Percentiles rank a stretch among this genome's conserved stretches.
These are phyloP conservation scores for Sporormia fimetaria DNA, from an alignment of 495 filamentous ascomycete genomes.

Conservation along the genomic window DNA sequence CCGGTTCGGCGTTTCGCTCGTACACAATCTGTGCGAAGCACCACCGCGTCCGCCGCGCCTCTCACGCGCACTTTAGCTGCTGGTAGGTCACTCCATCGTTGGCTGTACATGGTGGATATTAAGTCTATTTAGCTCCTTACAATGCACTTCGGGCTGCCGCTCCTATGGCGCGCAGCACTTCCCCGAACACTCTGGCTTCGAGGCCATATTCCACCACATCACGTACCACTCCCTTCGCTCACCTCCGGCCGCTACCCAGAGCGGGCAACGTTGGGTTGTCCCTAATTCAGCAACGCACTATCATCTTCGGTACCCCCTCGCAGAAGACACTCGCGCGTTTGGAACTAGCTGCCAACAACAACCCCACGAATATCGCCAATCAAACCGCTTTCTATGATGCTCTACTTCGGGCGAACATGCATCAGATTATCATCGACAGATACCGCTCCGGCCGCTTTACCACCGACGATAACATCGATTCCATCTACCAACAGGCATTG, in stretches of 20 bases:
- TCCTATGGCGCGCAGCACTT: conserved; percentile 17
- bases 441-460: conserved; percentile 80
- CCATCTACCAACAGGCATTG: conserved; percentile 63
- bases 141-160: conserved; percentile 21
- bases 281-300: conserved; percentile 32
- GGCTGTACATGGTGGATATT: neutral
- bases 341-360: conserved; percentile 85
- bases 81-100: too few species aligned
- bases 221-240: conserved; percentile 7
- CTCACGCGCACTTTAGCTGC: neutral
- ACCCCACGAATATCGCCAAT: conserved; percentile 69
- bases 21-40: conserved; percentile 1
- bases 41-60: neutral
- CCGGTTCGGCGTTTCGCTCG: conserved; percentile 34
- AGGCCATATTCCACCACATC: conserved; percentile 23
- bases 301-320: conserved; percentile 45
- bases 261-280: conserved; percentile 13
- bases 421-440: conserved; percentile 78
- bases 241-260: conserved; percentile 14
- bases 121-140: conserved; percentile 14
- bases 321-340: conserved; percentile 53
- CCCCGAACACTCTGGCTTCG: conserved; percentile 5
- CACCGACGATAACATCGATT: conserved; percentile 57
- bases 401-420: conserved; percentile 82
- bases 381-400: conserved; percentile 91